Evolutionary conservation across 2,329 filamentous ascomycete species (phyloP).

Genomic region (Scleromitrula shiraiana): DNA sequence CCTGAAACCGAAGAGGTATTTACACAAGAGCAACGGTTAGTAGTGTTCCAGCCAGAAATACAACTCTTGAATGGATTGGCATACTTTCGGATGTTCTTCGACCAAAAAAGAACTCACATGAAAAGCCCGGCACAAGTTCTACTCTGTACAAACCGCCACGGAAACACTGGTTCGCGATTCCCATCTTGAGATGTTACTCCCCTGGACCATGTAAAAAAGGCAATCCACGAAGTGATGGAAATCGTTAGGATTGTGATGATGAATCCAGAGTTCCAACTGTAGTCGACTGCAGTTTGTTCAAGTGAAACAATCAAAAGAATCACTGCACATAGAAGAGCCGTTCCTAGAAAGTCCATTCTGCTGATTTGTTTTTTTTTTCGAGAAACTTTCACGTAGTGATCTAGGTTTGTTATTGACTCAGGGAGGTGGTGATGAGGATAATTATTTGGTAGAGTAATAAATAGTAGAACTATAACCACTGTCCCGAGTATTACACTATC

Average conservation of each 20-base stretch:
- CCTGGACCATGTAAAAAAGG: background rate
- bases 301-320: no score
- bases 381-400: no score
- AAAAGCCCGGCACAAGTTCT: background rate
- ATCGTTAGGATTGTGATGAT: background rate
- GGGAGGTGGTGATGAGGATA: no score
- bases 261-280: no score
- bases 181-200: background rate
- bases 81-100: background rate
- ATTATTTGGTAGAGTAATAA: no score
- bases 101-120: background rate
- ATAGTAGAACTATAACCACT: no score
- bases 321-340: no score
- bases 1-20: background rate
- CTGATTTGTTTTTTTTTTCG: no score
- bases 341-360: no score
- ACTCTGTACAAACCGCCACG: background rate
- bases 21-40: background rate
- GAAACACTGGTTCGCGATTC: background rate
- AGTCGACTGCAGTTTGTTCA: no score
- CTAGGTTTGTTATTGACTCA: no score
- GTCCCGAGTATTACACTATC: no score
- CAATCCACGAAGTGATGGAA: background rate
- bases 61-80: background rate
- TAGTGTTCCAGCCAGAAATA: background rate